These are phyloP conservation scores for Penicillium canescens DNA, from an alignment of 495 filamentous ascomycete species.

Conservation along the genomic window DNA sequence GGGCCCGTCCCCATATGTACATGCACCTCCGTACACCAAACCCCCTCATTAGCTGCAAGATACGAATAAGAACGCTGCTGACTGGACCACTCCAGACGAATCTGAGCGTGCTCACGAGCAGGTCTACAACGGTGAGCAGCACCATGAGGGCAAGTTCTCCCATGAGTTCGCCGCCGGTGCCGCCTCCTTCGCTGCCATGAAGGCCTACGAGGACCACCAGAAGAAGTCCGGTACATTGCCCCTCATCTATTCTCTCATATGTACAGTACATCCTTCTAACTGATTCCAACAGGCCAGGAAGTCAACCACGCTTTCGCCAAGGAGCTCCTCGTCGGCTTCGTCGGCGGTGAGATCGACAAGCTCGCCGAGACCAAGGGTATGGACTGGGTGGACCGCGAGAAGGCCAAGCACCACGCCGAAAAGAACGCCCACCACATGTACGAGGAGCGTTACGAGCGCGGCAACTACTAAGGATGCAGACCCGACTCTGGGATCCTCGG, in stretches of 20 bases:
- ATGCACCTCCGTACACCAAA: background rate
- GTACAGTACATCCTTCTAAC: background rate
- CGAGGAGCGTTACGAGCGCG: conserved; percentile 55
- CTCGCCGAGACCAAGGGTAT: conserved; percentile 77
- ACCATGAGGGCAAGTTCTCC: conserved; percentile 61
- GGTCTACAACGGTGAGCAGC: conserved; percentile 53
- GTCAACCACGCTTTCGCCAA: conserved; percentile 76
- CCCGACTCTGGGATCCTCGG: background rate
- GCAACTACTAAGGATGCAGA: conserved; percentile 30
- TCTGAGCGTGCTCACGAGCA: conserved; percentile 58
- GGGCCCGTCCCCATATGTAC: conserved; percentile 8
- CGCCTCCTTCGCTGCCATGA: conserved; percentile 78
- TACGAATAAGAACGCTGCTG: background rate
- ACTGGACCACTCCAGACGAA: conserved; percentile 32
- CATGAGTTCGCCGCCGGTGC: conserved; percentile 77
- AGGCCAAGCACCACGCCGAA: conserved; percentile 68
- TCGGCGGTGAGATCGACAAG: conserved; percentile 76
- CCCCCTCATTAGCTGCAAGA: background rate
- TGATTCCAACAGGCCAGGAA: conserved; percentile 54
- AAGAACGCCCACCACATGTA: conserved; percentile 65
- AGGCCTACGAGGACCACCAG: conserved; percentile 75
- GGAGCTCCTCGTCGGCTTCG: conserved; percentile 70
- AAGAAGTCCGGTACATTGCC: conserved; percentile 61
- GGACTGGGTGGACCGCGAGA: conserved; percentile 66
- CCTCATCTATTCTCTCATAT: background rate